Conservation (phyloP, 192 early-diverging fungal genomes). For the Coemansia sp. region DNA sequence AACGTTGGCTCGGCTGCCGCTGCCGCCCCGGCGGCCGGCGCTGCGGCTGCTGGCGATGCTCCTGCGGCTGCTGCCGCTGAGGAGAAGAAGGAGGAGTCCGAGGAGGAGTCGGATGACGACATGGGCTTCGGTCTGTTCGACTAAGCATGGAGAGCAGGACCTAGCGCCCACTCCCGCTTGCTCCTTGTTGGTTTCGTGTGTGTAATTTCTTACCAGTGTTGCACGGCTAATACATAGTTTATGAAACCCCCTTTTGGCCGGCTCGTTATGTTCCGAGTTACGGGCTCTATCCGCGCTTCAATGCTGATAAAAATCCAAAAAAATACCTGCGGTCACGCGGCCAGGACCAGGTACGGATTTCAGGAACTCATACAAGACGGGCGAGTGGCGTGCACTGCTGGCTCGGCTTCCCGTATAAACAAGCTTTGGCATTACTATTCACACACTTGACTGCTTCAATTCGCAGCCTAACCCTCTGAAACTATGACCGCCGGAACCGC, state of each 20-base stretch:
- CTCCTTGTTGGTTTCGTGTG: not conserved
- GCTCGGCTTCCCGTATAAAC: no score
- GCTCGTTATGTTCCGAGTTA: no score
- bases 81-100: constrained; percentile 61
- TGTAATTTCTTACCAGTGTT: not conserved
- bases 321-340: no score
- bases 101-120: constrained; percentile 79
- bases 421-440: no score
- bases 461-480: not conserved
- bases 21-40: constrained; percentile 53
- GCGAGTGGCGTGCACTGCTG: no score
- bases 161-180: no score
- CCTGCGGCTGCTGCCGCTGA: constrained; percentile 52
- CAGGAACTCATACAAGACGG: no score
- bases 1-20: constrained; percentile 75
- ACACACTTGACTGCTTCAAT: no score
- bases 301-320: no score
- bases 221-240: constrained; percentile 4
- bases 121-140: constrained; percentile 77
- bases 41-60: constrained; percentile 49
- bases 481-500: not conserved
- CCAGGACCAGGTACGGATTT: no score
- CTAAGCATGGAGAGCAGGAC: no score
- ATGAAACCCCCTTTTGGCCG: not conserved
- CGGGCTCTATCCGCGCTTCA: no score